Evolutionary conservation across 768 basidiomycete species (phyloP), one percentile per base, ranked within the genome.

Genomic region (Steccherinum ochraceum): DNA sequence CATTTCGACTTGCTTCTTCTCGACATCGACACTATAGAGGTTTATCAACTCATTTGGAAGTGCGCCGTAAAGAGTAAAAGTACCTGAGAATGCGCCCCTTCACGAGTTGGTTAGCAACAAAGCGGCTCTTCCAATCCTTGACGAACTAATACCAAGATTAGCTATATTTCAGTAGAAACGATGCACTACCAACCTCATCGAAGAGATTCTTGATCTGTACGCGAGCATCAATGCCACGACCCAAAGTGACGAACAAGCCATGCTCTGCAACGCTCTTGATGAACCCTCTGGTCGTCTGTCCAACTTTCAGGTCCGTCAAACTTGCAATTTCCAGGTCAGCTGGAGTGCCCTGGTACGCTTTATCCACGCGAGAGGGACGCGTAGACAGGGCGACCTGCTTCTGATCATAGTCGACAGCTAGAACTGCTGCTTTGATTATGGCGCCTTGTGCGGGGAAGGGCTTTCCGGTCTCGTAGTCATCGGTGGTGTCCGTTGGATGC

Each of bases 191-290:
- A 49, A 80, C 81, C 59, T 93, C 92, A 61, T 96, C 90, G 63
- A 95, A 96, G 3, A 95, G 77, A 67, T 96, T 91, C 61, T 78
- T 83, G 63, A 97, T 97, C 69, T 95, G 92, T 23, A 99, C 84
- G 16, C 94, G 83, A 50, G 88, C 93, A 61, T 93, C 91, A 23
- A 96, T 72, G n/a, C 77, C 77, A 24, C 85, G 78, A 10, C 90
- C 92, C 27, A 99, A 69, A 23, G 80, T 80, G 2, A 99, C 91
- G 58, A 96, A 98, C 18, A 99, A 61, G 13, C 95, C 95, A 62
- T 88, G 84, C 43, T 92, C 86, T 16, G 81, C 78, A 25, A 98
- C 74, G 59, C 81, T 89, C 70, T 92, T 96, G 62, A 97, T 78
- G 62, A 95, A 91, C 11, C 95, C 95, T 48, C 92, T 79, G 16